These are phyloP conservation scores for Metschnikowia borealis DNA, from an alignment of 805 yeast genomes.

Conservation along the genomic window DNA sequence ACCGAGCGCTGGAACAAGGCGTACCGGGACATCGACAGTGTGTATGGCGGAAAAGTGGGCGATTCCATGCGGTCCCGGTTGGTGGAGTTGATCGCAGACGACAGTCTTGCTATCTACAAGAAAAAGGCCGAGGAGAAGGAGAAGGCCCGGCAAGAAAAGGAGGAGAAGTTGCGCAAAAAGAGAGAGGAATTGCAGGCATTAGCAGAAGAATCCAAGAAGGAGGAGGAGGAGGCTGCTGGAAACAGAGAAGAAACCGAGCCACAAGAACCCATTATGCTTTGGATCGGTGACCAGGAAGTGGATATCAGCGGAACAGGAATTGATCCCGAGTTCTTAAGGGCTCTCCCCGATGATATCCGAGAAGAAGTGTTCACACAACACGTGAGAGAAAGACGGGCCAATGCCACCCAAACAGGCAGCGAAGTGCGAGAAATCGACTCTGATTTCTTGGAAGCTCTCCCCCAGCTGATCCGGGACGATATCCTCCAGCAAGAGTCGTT, in stretches of 20 bases:
- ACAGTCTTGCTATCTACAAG: conserved; percentile 40
- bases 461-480: conserved; percentile 61
- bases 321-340: conserved; percentile 86
- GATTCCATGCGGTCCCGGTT: conserved; percentile 5
- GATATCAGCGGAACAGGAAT: conserved; percentile 88
- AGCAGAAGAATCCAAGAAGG: conserved; percentile 25
- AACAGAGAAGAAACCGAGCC: neutral
- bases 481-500: conserved; percentile 55
- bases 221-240: conserved; percentile 10
- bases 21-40: neutral
- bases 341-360: conserved; percentile 88
- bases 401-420: conserved; percentile 42
- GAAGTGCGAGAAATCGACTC: conserved; percentile 68
- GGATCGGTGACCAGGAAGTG: conserved; percentile 71
- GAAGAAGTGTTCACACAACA: conserved; percentile 90
- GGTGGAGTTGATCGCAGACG: conserved; percentile 39
- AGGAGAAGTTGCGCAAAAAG: conserved; percentile 27
- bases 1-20: conserved; percentile 65
- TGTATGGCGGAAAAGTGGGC: neutral
- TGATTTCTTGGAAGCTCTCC: conserved; percentile 76
- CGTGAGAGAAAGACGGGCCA: conserved; percentile 65
- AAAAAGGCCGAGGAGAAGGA: conserved; percentile 29
- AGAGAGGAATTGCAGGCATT: conserved; percentile 30
- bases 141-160: conserved; percentile 22
- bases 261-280: conserved; percentile 57